phyloP scores from a whole-genome alignment of 225 moss, liverwort and hornwort species.

The Marchantia polymorpha region DNA sequence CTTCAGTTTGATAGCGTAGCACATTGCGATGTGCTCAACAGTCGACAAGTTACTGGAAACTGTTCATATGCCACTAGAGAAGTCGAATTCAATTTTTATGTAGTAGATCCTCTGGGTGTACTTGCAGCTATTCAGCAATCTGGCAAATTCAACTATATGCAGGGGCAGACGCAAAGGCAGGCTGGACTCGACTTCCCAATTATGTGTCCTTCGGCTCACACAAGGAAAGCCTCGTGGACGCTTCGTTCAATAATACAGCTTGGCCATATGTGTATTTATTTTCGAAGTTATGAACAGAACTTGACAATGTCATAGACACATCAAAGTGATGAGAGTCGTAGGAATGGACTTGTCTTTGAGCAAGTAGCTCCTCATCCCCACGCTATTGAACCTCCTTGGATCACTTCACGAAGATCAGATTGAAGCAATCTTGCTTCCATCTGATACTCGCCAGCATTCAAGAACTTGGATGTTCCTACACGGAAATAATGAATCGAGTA shows the following conservation, averaged over 20 bases:
- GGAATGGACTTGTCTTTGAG: too few relatives aligned
- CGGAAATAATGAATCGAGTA: neutral
- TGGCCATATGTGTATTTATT: slow-evolving; percentile 23
- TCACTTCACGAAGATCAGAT: too few relatives aligned
- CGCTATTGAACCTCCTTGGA: slow-evolving; percentile 1
- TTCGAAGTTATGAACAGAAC: slow-evolving; percentile 9
- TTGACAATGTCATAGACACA: too few relatives aligned
- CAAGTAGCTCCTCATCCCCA: neutral
- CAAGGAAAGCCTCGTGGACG: slow-evolving; percentile 12
- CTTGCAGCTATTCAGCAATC: neutral
- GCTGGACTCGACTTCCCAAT: slow-evolving; percentile 11
- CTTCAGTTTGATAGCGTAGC: too few relatives aligned
- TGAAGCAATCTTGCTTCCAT: neutral
- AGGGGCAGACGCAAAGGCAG: slow-evolving; percentile 12
- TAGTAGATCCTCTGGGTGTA: neutral
- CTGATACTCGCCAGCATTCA: slow-evolving; percentile 21
- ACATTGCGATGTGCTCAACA: too few relatives aligned
- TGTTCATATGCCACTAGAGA: neutral
- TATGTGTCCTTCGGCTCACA: slow-evolving; percentile 10
- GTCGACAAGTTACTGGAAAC: neutral
- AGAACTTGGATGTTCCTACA: neutral
- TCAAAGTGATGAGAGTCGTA: too few relatives aligned
- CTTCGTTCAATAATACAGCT: neutral
- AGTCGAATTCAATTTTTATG: neutral
- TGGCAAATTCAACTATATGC: neutral